Conservation (phyloP, 2,329 filamentous ascomycete genomes). For the Calonectria montana region DNA sequence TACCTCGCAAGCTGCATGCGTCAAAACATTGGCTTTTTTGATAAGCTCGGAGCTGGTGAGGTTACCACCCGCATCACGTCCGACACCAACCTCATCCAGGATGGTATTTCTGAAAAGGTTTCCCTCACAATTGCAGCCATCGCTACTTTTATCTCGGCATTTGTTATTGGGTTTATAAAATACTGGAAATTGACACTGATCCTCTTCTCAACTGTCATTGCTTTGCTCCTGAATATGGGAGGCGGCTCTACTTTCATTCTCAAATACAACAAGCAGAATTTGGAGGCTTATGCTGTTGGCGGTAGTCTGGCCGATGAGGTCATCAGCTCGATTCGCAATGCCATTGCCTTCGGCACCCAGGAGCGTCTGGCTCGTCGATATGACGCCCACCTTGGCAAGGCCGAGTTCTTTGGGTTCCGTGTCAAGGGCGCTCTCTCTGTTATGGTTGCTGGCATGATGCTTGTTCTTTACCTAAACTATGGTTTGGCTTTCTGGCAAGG, state of each 20-base stretch:
- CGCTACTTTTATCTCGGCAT: slow-evolving; percentile 87
- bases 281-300: slow-evolving; percentile 84
- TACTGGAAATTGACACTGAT: slow-evolving; percentile 96
- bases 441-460: slow-evolving; percentile 88
- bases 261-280: slow-evolving; percentile 81
- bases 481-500: slow-evolving; percentile 91
- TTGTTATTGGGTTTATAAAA: slow-evolving; percentile 89
- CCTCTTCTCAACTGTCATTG: slow-evolving; percentile 82
- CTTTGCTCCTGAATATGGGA: slow-evolving; percentile 83
- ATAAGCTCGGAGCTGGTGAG: slow-evolving; percentile 92
- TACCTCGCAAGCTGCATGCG: slow-evolving; percentile 87
- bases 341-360: slow-evolving; percentile 92
- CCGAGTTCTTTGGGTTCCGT: slow-evolving; percentile 81
- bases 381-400: slow-evolving; percentile 77
- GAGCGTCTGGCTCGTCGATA: slow-evolving; percentile 91
- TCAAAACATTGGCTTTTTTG: slow-evolving; percentile 93
- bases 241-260: slow-evolving; percentile 79
- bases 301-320: slow-evolving; percentile 95
- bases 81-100: slow-evolving; percentile 93
- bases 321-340: slow-evolving; percentile 91
- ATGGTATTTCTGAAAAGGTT: slow-evolving; percentile 92
- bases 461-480: slow-evolving; percentile 87
- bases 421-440: slow-evolving; percentile 78
- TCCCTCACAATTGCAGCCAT: slow-evolving; percentile 80
- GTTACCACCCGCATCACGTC: slow-evolving; percentile 95